Base-by-base conservation (phyloP, 495 filamentous ascomycete species). In the Thozetella sp. region DNA sequence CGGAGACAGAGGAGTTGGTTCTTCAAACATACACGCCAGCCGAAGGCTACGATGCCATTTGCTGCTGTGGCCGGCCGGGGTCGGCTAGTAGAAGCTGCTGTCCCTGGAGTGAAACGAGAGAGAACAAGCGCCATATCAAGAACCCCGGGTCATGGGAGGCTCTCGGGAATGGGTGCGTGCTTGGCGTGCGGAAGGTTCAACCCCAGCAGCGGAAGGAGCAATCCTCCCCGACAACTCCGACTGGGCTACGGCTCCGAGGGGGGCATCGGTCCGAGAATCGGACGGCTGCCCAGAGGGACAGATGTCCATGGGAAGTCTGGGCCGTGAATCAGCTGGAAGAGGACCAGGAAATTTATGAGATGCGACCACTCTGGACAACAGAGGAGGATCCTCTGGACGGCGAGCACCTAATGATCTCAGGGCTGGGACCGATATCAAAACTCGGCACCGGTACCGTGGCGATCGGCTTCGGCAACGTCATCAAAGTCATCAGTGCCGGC, bases 401-500 rank as follows among this genome's bases (percentile, higher is more conserved):
- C 12, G 37, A 51, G 2, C 73, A 84, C 45, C 75, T 92, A 3
- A 78, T 89, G 40, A 86, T 90, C 17, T 79, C 78, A 17, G 76
- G 74, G 53, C 69, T 84, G 0, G 89, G 89, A 0, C 88, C 88
- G 0, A 81, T 89, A 58, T 70, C 75, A 3, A 75, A 76, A 55
- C 67, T 89, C 3, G 88, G 88, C 3, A 77, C 79, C 19, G 66
- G 76, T 50, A 86, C 80, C 50, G 76, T 90, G 15, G 89, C 86
- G 1, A 79, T 92, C 1, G 87, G 80, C 0, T 83, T 90, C 34
- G 90, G 88, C 10, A 88, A 90, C 56, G 76, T 82, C 1, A 78
- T 91, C 59, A 91, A 90, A 69, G 67, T 91, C 25, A 74, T 91
- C 27, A 83, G 77, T 25, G 72, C 86, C 6, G 87, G 87, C 23